Evolutionary conservation across 2,329 filamentous ascomycete genomes (phyloP).

Genomic region (Clonostachys chloroleuca): DNA sequence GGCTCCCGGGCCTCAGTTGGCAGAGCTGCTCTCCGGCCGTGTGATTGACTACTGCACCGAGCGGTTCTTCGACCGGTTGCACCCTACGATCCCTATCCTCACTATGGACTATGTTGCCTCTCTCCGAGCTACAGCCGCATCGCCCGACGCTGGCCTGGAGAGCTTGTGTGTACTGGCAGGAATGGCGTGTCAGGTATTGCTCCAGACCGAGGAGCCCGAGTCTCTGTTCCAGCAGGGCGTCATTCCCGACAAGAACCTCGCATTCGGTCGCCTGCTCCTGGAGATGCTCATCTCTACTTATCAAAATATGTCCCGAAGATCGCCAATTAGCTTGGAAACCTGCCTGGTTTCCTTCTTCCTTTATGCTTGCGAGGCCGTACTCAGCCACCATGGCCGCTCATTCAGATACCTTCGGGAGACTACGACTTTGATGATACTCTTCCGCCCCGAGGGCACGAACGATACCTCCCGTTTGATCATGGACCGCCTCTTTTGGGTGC

Average conservation of each 20-base stretch:
- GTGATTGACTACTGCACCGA: constrained; percentile 30
- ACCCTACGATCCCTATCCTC: constrained; percentile 37
- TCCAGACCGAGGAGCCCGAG: constrained; percentile 32
- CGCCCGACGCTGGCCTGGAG: constrained; percentile 20
- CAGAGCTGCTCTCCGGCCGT: constrained; percentile 21
- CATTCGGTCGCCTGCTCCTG: constrained; percentile 29
- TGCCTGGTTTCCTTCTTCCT: constrained; percentile 36
- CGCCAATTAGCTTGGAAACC: constrained; percentile 28
- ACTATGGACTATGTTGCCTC: constrained; percentile 26
- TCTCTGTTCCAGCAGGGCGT: constrained; percentile 21
- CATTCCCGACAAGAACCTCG: constrained; percentile 25
- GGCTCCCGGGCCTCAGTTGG: not conserved
- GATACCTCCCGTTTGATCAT: constrained; percentile 15
- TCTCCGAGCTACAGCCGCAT: constrained; percentile 13
- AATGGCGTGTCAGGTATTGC: constrained; percentile 32
- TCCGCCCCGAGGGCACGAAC: constrained; percentile 17
- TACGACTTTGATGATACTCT: constrained; percentile 29
- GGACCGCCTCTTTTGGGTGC: constrained; percentile 35
- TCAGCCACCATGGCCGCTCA: constrained; percentile 36
- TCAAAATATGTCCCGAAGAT: constrained; percentile 21
- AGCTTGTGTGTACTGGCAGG: constrained; percentile 28
- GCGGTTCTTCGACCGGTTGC: constrained; percentile 31
- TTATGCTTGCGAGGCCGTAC: constrained; percentile 34
- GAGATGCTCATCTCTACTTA: constrained; percentile 27
- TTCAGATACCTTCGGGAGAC: constrained; percentile 37